These are phyloP conservation scores for Theobroma grandiflorum DNA, from an alignment of 441 rosid species.

Conservation along the genomic window DNA sequence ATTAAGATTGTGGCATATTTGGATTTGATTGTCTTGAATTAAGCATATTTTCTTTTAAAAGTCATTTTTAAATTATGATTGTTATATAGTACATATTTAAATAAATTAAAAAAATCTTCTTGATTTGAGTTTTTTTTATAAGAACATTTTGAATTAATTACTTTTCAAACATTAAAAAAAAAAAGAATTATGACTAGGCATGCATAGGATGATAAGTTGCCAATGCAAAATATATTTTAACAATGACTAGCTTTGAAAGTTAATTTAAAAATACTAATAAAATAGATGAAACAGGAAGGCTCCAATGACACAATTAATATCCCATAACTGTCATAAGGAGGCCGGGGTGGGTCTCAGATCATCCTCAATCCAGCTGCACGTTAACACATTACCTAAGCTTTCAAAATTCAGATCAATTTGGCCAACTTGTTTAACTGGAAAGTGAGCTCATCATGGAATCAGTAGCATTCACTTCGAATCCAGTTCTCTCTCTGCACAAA, in stretches of 20 bases:
- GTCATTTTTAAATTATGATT: neutral
- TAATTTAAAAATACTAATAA: neutral
- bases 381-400: neutral
- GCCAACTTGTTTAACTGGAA: conserved; percentile 25
- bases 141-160: neutral
- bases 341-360: conserved; percentile 21
- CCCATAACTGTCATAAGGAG: conserved; percentile 11
- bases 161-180: neutral
- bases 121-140: neutral
- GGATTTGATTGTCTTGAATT: neutral
- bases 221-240: too few relatives aligned
- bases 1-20: neutral
- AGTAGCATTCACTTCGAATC: neutral
- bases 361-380: neutral
- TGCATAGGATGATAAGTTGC: neutral
- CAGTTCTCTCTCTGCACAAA: conserved; percentile 13
- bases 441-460: neutral
- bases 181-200: neutral
- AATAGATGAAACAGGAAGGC: neutral
- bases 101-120: neutral
- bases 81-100: neutral
- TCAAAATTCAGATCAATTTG: conserved; percentile 3
- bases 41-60: neutral
- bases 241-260: too few relatives aligned
- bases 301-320: conserved; percentile 14